Base-by-base conservation (phyloP, 352 stramenopile species). In the Phytophthora citricola region DNA sequence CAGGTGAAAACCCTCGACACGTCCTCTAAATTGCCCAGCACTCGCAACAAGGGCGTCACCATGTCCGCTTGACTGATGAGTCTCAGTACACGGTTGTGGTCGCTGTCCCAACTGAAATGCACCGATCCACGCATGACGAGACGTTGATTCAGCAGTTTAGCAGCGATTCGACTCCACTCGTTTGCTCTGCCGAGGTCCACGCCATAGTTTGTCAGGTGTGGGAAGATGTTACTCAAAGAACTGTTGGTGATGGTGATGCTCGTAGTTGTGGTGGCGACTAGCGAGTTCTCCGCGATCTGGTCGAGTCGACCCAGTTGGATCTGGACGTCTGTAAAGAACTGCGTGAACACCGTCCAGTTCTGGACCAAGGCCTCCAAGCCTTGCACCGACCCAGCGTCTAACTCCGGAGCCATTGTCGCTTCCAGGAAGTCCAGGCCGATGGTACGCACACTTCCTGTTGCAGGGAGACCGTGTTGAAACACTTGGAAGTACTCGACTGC, bases 281-380 rank as follows among this genome's bases (percentile, higher is more conserved):
- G 49, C 3, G 36, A 44, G 38, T 48, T 20, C 27, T 49, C 51
- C 22, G 51, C 38, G 24, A 58, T n/a, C 15, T 58, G 24, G 11
- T 58, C 38, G 15, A 58, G 27, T 39, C 51, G 50, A 5, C 20
- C 11, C 7, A 58, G 14, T 11, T 34, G 50, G 15, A 58, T n/a
- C 2, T 47, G 11, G 14, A 58, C 50, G 15, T 49, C 36, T 39
- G 22, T 10, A 15, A 58, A 58, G 24, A 17, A 20, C 5, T 48
- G 51, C 10, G 51, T 58, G 24, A 58, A 58, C 8, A 38, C 22
- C 4, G 38, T 49, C 51, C 51, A 49, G 51, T 58, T 58, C 15
- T 17, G 47, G 1, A n/a, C 38, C 1, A 49, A 31, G 1, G 38
- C 38, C 15, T 48, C 51, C 9, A 49, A 40, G 15, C 51, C 51